Base-by-base conservation (phyloP, 139 green algal species). In the Desmodesmus armatus region DNA sequence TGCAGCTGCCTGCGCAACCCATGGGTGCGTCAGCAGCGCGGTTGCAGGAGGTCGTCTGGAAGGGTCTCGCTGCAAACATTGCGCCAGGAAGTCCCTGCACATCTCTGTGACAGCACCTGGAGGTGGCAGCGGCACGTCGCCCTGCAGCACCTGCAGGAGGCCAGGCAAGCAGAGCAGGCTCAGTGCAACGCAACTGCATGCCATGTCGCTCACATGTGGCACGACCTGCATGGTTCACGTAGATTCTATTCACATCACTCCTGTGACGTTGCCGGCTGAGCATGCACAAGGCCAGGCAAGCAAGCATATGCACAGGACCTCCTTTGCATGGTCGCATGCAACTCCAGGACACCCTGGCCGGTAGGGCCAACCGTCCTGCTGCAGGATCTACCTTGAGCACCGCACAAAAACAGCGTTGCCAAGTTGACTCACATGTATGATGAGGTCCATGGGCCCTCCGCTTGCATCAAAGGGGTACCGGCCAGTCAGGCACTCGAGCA, bases 401-500 rank as follows among this genome's bases (percentile, higher is more conserved):
- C n/a, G n/a, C n/a, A n/a, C n/a, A n/a, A n/a, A n/a, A n/a, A n/a
- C n/a, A n/a, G n/a, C n/a, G n/a, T 77, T 77, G 19, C 15, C 47
- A 58, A 0, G 0, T n/a, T 13, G 51, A 3, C 87, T 58, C 70
- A 92, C 91, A 80, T 94, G 89, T 11, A 98, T 92, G 93, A 98
- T 97, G 58, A 98, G 93, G 78, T 95, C 85, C 78, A 98, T 87
- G 25, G 94, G 92, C 2, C 93, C 93, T 5, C 60, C 91, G 17
- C 70, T 82, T 1, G 93, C 91, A 40, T 96, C 92, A 87, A 98
- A 99, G 0, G 97, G 97, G 90, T 98, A 99, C 43, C 82, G 73
- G 0, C 97, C 97, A 4, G 95, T 95, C 13, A 94, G 94, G 77
- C 90, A 95, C 90, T 99, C 97, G 55, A 99, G 78, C 78, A 99